Conservation (phyloP, 2,329 filamentous ascomycete genomes). For the Dryadomyces quercus-mongolicae region DNA sequence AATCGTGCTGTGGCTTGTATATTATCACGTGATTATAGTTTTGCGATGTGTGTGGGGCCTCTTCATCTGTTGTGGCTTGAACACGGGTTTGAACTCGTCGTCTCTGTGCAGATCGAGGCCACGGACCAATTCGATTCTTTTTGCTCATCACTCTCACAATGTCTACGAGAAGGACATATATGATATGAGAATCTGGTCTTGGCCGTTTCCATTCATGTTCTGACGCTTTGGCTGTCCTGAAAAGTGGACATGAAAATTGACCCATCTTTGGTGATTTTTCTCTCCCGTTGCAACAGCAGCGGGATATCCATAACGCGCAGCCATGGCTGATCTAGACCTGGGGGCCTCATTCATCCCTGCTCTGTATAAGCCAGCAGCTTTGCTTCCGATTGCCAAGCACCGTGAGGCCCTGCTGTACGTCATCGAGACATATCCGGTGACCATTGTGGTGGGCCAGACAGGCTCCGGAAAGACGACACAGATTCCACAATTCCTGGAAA, state of each 20-base stretch:
- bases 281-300: background rate
- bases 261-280: no score
- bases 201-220: no score
- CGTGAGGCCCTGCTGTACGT: constrained; percentile 70
- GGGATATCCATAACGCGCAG: background rate
- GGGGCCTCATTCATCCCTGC: constrained; percentile 59
- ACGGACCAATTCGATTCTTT: no score
- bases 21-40: background rate
- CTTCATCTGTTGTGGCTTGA: background rate
- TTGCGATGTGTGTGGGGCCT: background rate
- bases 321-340: constrained; percentile 45
- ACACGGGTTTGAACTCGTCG: background rate
- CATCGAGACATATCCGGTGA: constrained; percentile 72
- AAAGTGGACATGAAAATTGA: no score
- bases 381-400: constrained; percentile 81
- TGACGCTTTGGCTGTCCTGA: no score
- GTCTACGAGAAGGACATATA: no score
- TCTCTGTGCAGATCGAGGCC: no score
- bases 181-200: no score
- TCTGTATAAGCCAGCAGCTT: constrained; percentile 70
- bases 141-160: no score
- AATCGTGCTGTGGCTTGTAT: background rate
- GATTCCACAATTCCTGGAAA: constrained; percentile 80
- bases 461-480: constrained; percentile 95
- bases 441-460: constrained; percentile 85